A percentile compares a stretch with the other conserved stretches of the same genome.
These are phyloP conservation scores for Exophiala phaeomuriformis DNA, from an alignment of 2,329 filamentous ascomycete genomes.

Conservation along the genomic window DNA sequence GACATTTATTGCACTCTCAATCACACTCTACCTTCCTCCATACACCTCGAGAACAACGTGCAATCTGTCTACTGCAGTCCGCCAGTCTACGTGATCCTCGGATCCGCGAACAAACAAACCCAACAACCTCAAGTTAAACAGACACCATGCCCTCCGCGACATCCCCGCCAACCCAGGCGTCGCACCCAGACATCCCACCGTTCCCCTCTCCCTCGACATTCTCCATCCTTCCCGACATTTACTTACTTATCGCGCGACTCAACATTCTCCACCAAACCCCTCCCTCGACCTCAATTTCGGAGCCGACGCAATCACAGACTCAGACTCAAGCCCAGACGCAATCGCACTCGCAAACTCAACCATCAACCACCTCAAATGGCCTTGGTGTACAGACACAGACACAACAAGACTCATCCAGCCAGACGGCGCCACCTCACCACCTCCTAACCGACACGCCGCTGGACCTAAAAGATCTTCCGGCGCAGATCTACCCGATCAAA, in stretches of 20 bases:
- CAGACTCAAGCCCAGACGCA: slow-evolving; percentile 10
- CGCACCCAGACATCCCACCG: slow-evolving; percentile 30
- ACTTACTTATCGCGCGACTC: slow-evolving; percentile 68
- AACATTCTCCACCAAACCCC: slow-evolving; percentile 11
- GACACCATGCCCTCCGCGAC: slow-evolving; percentile 13
- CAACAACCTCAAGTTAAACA: neutral
- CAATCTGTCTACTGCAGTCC: no score
- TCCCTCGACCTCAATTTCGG: neutral
- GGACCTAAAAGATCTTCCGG: slow-evolving; percentile 68
- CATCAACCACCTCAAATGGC: neutral
- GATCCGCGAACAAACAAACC: neutral
- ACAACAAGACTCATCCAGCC: slow-evolving; percentile 27
- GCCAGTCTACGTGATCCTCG: neutral
- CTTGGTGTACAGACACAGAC: slow-evolving; percentile 12
- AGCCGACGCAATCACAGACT: neutral
- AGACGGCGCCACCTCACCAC: slow-evolving; percentile 7
- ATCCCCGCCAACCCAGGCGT: neutral
- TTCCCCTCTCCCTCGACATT: slow-evolving; percentile 74
- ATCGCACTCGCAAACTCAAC: neutral
- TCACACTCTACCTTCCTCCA: neutral
- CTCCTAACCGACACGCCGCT: slow-evolving; percentile 33
- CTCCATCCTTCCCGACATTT: slow-evolving; percentile 76
- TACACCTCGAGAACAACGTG: no score
- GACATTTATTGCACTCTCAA: neutral
- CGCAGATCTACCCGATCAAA: slow-evolving; percentile 70